Percentiles rank a stretch among this genome's conserved stretches.
Evolutionary conservation across 192 early-diverging fungal species (phyloP).

Genomic region (Ambispora gerdemannii): DNA sequence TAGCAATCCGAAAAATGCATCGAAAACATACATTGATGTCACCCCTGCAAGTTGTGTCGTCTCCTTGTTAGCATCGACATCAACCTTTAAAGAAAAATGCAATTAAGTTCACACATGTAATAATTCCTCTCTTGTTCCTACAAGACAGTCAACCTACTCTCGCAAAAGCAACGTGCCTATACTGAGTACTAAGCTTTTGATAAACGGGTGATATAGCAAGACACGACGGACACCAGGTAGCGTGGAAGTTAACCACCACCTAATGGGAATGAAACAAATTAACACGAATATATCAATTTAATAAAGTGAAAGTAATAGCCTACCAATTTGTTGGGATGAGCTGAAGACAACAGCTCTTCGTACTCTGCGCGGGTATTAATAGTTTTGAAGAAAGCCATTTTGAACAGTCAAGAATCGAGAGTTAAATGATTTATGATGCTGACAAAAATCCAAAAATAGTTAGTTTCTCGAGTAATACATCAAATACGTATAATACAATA

Average conservation of each 20-base stretch:
- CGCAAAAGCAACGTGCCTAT: slow-evolving; percentile 49
- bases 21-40: slow-evolving; percentile 44
- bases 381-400: slow-evolving; percentile 27
- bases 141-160: slow-evolving; percentile 37
- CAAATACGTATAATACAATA: too few species aligned
- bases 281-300: not conserved
- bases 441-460: too few species aligned
- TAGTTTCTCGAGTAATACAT: too few species aligned
- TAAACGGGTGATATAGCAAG: slow-evolving; percentile 53
- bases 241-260: slow-evolving; percentile 57
- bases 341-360: slow-evolving; percentile 6
- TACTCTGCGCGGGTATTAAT: not conserved
- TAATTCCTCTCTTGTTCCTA: not conserved
- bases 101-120: slow-evolving; percentile 29
- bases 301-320: not conserved
- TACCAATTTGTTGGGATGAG: slow-evolving; percentile 12
- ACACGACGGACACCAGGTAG: slow-evolving; percentile 50
- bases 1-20: not conserved
- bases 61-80: slow-evolving; percentile 43
- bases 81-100: slow-evolving; percentile 36
- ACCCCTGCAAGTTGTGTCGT: slow-evolving; percentile 43
- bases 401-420: too few species aligned
- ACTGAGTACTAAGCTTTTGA: slow-evolving; percentile 45
- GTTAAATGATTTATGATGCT: too few species aligned
- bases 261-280: slow-evolving; percentile 22